Base-by-base conservation (phyloP, 106 monocot species). In the Ottelia alismoides region DNA sequence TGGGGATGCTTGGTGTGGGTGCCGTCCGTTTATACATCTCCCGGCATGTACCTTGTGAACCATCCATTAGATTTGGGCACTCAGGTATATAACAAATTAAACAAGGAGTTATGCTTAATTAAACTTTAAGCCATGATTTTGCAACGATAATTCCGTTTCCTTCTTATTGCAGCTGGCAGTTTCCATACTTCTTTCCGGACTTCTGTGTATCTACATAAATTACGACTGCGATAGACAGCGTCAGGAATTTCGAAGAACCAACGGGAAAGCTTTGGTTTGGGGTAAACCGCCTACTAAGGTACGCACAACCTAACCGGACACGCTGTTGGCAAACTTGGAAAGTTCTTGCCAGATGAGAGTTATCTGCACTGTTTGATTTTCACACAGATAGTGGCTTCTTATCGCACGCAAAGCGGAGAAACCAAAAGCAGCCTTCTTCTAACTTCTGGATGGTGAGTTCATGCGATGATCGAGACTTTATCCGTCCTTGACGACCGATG, bases 1-100 rank as follows among this genome's bases (percentile, higher is more conserved):
- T 89, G 96, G 96, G 96, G 96, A 65, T 98, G 96, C 67, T 77
- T 89, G 70, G 96, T 98, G 20, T 98, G 96, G 96, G 89, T 98
- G 21, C 96, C 96, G 50, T 89, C 96, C 61, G 46, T 98, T 60
- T 98, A 96, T 69, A 98, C 89, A 32, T 98, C 96, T 60, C 89
- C 96, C 24, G 89, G 96, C 28, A 76, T 98, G 89, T 98, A 89
- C 65, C 89, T 98, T 58, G 96, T 89, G 43, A 98, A 85, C 55
- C 96, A 98, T 60, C 96, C 89, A 27, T 81, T 89, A 49, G 79
- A 85, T 66, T 56, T 98, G 53, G 96, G 89, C 52, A 67, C 62
- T 27, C 40, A 16, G 6, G 40, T 7, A 43, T 43, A 43, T 7
- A 43, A 43, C 16, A 16, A 43, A 7, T 16, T 43, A 16, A 43